A percentile compares a stretch with the other conserved stretches of the same genome.
phyloP scores from a whole-genome alignment of 2,329 filamentous ascomycete species.

The Ophiostoma sp. region DNA sequence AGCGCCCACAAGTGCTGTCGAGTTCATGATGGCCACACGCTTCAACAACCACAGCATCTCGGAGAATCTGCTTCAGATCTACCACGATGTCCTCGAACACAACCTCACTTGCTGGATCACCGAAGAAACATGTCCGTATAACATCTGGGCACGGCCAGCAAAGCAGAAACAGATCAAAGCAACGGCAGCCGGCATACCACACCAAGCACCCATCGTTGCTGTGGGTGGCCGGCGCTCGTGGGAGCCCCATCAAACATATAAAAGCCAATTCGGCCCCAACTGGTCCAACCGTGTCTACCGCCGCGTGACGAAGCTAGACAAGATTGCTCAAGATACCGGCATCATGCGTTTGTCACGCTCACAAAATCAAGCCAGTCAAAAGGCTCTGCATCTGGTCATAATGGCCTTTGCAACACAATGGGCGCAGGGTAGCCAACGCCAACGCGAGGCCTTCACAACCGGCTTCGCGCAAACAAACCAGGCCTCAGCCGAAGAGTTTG shows the following conservation, averaged over 20 bases:
- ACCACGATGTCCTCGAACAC: slow-evolving; percentile 51
- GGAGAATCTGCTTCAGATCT: slow-evolving; percentile 43
- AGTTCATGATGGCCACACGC: slow-evolving; percentile 28
- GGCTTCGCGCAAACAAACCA: slow-evolving; percentile 16
- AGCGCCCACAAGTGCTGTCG: slow-evolving; percentile 23
- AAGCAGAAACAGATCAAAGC: slow-evolving; percentile 11
- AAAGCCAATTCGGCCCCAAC: slow-evolving; percentile 37
- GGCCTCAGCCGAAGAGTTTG: slow-evolving; percentile 34
- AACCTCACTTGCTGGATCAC: slow-evolving; percentile 50
- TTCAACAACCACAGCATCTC: slow-evolving; percentile 38
- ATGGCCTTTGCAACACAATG: slow-evolving; percentile 51
- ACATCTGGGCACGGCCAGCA: slow-evolving; percentile 26
- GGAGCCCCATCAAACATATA: slow-evolving; percentile 19
- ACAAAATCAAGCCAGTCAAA: slow-evolving; percentile 42
- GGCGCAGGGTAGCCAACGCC: slow-evolving; percentile 36
- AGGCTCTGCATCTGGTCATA: slow-evolving; percentile 44
- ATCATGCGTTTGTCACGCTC: slow-evolving; percentile 38
- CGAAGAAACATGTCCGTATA: slow-evolving; percentile 49
- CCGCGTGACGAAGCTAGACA: slow-evolving; percentile 45
- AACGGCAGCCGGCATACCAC: background rate
- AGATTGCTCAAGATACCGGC: slow-evolving; percentile 37
- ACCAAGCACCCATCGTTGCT: background rate
- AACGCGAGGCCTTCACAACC: slow-evolving; percentile 26
- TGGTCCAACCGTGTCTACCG: slow-evolving; percentile 48
- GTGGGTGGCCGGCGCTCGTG: slow-evolving; percentile 27